Evolutionary conservation across 805 yeast genomes (phyloP).

Genomic region (Lipomyces sp.): DNA sequence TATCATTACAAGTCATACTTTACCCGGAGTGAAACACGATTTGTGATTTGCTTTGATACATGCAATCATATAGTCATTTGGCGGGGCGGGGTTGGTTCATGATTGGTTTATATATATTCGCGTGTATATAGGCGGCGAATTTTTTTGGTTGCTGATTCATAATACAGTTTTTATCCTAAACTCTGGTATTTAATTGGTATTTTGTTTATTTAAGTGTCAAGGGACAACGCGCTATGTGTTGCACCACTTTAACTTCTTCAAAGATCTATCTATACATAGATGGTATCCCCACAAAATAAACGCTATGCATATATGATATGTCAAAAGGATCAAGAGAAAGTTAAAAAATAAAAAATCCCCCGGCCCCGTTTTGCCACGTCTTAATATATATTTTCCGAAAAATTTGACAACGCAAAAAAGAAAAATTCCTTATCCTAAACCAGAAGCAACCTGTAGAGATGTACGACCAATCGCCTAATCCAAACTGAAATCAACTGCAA

Average conservation of each 20-base stretch:
- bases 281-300: too few relatives aligned
- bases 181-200: too few relatives aligned
- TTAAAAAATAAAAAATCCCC: neutral
- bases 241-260: too few relatives aligned
- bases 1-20: neutral
- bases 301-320: too few relatives aligned
- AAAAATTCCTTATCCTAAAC: constrained; percentile 1
- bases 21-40: neutral
- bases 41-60: neutral
- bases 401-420: neutral
- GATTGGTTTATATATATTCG: constrained; percentile 5
- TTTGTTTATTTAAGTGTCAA: too few relatives aligned
- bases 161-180: neutral
- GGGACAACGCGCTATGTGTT: too few relatives aligned
- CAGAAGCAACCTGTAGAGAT: neutral
- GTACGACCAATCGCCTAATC: constrained; percentile 8
- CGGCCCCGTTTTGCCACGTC: neutral
- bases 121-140: neutral
- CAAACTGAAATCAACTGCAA: neutral
- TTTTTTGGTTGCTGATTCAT: constrained; percentile 5
- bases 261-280: too few relatives aligned
- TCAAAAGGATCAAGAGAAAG: neutral
- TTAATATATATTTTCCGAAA: neutral
- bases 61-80: constrained; percentile 8
- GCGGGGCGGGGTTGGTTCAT: neutral